Evolutionary conservation across 768 basidiomycete species (phyloP).

Genomic region (Termitomyces sp.): DNA sequence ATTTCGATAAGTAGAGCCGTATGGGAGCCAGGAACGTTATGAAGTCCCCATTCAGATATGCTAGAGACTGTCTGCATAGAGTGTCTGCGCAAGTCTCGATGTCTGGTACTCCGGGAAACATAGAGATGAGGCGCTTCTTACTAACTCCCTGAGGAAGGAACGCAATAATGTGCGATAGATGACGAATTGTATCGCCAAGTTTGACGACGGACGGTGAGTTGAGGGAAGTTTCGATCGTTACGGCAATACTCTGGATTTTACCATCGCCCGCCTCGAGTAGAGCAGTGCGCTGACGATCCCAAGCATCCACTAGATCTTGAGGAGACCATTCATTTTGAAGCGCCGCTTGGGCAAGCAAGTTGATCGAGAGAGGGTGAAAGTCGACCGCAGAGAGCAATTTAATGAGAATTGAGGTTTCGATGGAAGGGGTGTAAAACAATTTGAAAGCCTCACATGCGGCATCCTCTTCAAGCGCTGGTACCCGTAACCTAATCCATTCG

Average conservation of each 20-base stretch:
- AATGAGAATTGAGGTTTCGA: neutral
- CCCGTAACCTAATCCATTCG: slow-evolving; percentile 1
- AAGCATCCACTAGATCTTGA: slow-evolving; percentile 4
- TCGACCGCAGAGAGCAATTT: slow-evolving; percentile 7
- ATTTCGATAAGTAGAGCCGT: slow-evolving; percentile 6
- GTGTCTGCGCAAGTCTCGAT: neutral
- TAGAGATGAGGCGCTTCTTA: neutral
- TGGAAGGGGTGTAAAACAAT: neutral
- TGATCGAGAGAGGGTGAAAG: too few relatives aligned
- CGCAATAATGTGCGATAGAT: slow-evolving; percentile 8
- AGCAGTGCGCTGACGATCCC: neutral
- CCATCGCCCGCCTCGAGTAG: slow-evolving; percentile 7
- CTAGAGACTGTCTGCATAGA: slow-evolving; percentile 7
- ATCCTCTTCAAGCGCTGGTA: slow-evolving; percentile 6
- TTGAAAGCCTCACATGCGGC: slow-evolving; percentile 6
- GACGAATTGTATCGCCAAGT: neutral
- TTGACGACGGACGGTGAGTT: slow-evolving; percentile 7
- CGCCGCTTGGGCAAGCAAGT: slow-evolving; percentile 11
- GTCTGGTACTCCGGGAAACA: neutral
- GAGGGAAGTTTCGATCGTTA: slow-evolving; percentile 9
- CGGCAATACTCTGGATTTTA: slow-evolving; percentile 5
- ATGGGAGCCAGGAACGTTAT: slow-evolving; percentile 12
- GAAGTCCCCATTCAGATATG: slow-evolving; percentile 3
- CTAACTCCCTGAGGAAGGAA: slow-evolving; percentile 10
- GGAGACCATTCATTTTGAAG: slow-evolving; percentile 12